Conservation (phyloP, 2,329 filamentous ascomycete species). For the Madurella mycetomatis region DNA sequence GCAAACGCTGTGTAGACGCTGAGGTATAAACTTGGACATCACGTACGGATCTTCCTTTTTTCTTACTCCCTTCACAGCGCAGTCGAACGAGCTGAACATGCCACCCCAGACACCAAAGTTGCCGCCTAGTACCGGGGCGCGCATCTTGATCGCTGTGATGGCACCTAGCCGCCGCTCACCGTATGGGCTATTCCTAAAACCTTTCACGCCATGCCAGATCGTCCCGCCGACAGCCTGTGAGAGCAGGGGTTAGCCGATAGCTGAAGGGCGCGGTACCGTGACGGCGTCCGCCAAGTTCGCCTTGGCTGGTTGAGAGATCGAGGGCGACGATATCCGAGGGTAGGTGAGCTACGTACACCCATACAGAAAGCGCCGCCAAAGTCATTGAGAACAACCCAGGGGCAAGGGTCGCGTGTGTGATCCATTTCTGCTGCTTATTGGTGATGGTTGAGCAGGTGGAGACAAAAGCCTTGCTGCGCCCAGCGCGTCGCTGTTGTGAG, state of each 20-base stretch:
- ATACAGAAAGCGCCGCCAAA: slow-evolving; percentile 96
- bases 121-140: slow-evolving; percentile 90
- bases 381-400: slow-evolving; percentile 93
- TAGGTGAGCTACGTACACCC: slow-evolving; percentile 63
- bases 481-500: not conserved
- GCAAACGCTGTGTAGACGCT: not conserved
- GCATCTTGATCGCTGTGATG: slow-evolving; percentile 94
- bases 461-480: not conserved
- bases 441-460: not conserved
- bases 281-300: not conserved
- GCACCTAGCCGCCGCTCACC: slow-evolving; percentile 94
- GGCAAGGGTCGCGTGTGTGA: slow-evolving; percentile 94
- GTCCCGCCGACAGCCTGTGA: slow-evolving; percentile 68
- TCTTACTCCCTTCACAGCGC: slow-evolving; percentile 86
- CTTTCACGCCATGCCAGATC: slow-evolving; percentile 97
- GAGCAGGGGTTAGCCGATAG: slow-evolving; percentile 6
- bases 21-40: not conserved
- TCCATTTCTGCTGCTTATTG: slow-evolving; percentile 57
- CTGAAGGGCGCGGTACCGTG: not conserved
- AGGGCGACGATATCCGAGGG: not conserved
- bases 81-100: slow-evolving; percentile 93
- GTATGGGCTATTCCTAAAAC: slow-evolving; percentile 82
- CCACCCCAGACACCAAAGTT: slow-evolving; percentile 97
- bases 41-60: slow-evolving; percentile 90
- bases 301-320: not conserved